Evolutionary conservation across 306 rosid genomes (phyloP), one percentile per base, ranked within the genome.

Genomic region (Pachyrhizus erosus): DNA sequence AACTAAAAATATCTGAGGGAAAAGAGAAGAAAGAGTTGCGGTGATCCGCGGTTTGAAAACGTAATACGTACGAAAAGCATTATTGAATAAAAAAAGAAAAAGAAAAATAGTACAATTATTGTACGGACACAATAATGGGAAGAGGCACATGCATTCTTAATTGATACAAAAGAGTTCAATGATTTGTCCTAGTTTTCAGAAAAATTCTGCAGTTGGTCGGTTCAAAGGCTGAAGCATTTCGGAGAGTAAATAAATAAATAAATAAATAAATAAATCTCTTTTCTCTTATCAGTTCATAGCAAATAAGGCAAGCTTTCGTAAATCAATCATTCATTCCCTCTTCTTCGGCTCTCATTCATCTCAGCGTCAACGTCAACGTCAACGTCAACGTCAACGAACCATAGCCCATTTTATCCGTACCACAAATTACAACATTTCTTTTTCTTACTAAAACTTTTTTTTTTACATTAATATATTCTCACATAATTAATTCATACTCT

Each of bases 111-210:
- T 67, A 67, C 49, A 67, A 67, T 67, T 49, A 67, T 67, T 67
- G 67, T 60, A 60, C 37, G 67, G 65, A 21, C 14, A 55, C 0
- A 55, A 55, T 8, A 54, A 55, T 55, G 4, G 20, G 5, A 33
- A 66, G 15, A 67, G 17, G 72, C 72, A 67, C 49, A 67, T 67
- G 49, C 27, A 67, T 67, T 67, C 72, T 67, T 67, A 34, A 37
- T 67, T 9, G 8, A 39, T 34, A 18, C 43, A n/a, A 67, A 67
- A 34, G 49, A 18, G 14, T 17, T 67, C 29, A 67, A 67, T 67
- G 49, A 67, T 67, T 67, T 9, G 72, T 34, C 26, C 5, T n/a
- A 5, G 29, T 37, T 9, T 29, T 37, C 29, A n/a, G 9, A 18
- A n/a, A 66, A 60, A 60, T n/a, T 37, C 15, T 13, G 9, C 42